Base-by-base conservation (phyloP, 2,329 filamentous ascomycete genomes). In the Dactylellina haptotyla region DNA sequence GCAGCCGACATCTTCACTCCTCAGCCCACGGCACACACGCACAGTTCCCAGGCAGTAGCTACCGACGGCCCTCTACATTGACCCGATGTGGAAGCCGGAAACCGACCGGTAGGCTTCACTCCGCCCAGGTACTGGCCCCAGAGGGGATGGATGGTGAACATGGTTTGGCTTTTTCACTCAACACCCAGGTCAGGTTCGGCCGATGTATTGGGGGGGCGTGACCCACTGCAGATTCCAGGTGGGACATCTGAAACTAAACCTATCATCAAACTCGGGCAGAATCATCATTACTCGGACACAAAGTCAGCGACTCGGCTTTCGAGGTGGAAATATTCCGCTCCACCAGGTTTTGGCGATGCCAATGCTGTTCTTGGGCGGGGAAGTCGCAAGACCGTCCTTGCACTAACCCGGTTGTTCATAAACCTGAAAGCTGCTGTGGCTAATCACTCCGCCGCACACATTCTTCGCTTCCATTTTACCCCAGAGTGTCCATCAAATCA, bases 51-150 rank as follows among this genome's bases (percentile, higher is more conserved):
- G 56, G 20, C 62, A 58, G 51, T 51, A 48, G 56, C 53, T 45
- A 67, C 53, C 53, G 53, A 57, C 32, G 20, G 53, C 10, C 34
- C 34, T 37, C 30, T 51, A 57, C 53, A 10, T 32, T 64, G 43
- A 26, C 67, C 59, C 53, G 30, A 59, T 72, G 26, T 51, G 67
- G 67, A 72, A 72, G 67, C 45, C 67, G 53, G 26, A 46, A 72
- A 65, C 45, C 14, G 26, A 45, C 39, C 53, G 28, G 34, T 45
- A 6, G 32, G 10, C 54, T 26, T 56, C 34, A 58, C 45, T 67
- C 63, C 56, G 63, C 53, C 59, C 53, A 37, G 58, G 48, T 18
- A 37, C 62, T 56, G n/a, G n/a, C 41, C 57, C 56, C 64, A 59
- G 45, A 53, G 45, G 48, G 26, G 58, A 41, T 51, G 32, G 59